Conservation (phyloP, 805 yeast genomes). For the Yamadazyma sp. region DNA sequence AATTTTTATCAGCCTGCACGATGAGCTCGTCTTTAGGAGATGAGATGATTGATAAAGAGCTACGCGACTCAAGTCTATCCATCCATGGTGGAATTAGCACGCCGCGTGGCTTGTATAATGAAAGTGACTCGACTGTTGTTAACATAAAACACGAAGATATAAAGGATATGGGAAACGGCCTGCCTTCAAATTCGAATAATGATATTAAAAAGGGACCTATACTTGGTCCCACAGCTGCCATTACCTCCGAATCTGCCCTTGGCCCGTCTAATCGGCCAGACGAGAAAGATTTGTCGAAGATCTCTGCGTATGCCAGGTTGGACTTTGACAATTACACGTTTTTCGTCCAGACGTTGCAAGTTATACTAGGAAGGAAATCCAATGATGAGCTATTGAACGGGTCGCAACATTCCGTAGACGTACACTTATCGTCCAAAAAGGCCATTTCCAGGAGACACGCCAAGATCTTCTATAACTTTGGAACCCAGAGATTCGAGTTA, state of each 20-base stretch:
- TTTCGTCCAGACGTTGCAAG: constrained; percentile 94
- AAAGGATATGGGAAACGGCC: too few relatives aligned
- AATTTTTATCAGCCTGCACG: too few relatives aligned
- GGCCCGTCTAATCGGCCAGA: constrained; percentile 11
- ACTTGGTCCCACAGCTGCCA: constrained; percentile 1
- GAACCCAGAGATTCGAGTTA: constrained; percentile 90
- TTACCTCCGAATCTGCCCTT: constrained; percentile 17
- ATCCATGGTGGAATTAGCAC: neutral
- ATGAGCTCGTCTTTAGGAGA: constrained; percentile 21
- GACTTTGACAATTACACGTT: constrained; percentile 93
- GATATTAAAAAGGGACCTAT: neutral
- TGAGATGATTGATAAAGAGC: constrained; percentile 17
- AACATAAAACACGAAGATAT: neutral
- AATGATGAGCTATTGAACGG: constrained; percentile 51
- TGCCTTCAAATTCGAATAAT: neutral
- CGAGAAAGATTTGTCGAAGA: constrained; percentile 24
- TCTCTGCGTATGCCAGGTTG: constrained; percentile 68
- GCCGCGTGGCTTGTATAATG: neutral
- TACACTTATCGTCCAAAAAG: constrained; percentile 87
- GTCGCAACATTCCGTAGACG: constrained; percentile 79
- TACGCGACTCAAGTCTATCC: neutral
- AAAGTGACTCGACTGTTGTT: neutral
- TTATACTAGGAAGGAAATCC: constrained; percentile 85
- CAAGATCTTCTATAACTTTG: constrained; percentile 93
- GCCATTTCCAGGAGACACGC: constrained; percentile 95